Percentiles rank a stretch among this genome's conserved stretches.
Conservation (phyloP, 2,329 filamentous ascomycete species). For the Pseudogymnoascus sp. region DNA sequence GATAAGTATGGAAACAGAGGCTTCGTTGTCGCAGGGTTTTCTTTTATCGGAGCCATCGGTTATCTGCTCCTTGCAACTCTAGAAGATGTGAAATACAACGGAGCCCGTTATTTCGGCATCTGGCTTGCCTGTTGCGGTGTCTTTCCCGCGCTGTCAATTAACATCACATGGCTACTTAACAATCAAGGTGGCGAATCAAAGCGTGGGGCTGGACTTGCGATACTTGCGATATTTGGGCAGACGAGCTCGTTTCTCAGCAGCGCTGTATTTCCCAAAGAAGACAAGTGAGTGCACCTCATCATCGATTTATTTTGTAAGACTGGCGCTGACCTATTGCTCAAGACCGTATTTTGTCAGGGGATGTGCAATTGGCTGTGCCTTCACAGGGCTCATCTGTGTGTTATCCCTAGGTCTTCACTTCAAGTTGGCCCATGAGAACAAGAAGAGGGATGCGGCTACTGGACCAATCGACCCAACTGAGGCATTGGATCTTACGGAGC, state of each 20-base stretch:
- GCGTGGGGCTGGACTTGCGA: conserved; percentile 22
- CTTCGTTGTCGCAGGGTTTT: conserved; percentile 25
- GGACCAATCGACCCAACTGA: conserved; percentile 6
- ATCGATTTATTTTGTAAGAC: conserved; percentile 11
- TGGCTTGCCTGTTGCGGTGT: conserved; percentile 31
- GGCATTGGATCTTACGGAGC: conserved; percentile 10
- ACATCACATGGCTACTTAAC: conserved; percentile 27
- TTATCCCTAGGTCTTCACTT: conserved; percentile 13
- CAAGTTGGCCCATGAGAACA: conserved; percentile 10
- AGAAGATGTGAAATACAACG: conserved; percentile 18
- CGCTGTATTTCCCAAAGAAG: conserved; percentile 19
- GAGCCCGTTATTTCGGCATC: conserved; percentile 30
- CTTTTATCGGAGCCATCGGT: conserved; percentile 24
- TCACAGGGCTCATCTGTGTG: conserved; percentile 8
- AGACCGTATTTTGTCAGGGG: conserved; percentile 30
- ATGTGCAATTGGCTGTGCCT: conserved; percentile 9
- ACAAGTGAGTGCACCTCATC: conserved; percentile 15
- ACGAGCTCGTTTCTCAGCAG: conserved; percentile 26
- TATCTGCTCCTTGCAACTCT: conserved; percentile 28
- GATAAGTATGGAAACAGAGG: conserved; percentile 32
- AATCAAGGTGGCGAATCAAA: conserved; percentile 27
- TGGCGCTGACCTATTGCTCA: conserved; percentile 29
- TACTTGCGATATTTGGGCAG: conserved; percentile 25
- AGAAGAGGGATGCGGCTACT: neutral
- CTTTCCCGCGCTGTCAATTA: conserved; percentile 26